Conservation (phyloP, 2,329 filamentous ascomycete genomes). For the Mycogone perniciosa region DNA sequence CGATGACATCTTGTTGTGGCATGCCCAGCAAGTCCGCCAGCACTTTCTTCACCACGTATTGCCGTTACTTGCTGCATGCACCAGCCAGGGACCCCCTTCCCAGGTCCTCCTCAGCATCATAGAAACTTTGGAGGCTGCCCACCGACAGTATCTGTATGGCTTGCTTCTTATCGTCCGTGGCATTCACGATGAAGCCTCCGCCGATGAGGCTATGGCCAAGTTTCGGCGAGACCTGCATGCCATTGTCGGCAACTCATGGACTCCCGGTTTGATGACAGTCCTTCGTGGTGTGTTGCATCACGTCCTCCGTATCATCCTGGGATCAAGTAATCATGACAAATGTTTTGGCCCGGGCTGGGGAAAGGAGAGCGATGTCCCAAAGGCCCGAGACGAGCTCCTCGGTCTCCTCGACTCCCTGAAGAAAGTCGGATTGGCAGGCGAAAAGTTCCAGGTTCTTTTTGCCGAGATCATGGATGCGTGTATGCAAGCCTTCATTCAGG, state of each 20-base stretch:
- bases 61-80: constrained; percentile 46
- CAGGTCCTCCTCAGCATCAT: constrained; percentile 48
- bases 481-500: constrained; percentile 56
- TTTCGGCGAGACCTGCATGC: constrained; percentile 59
- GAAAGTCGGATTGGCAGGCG: constrained; percentile 61
- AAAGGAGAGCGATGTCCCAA: constrained; percentile 22
- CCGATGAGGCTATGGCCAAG: constrained; percentile 35
- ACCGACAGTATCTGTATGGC: constrained; percentile 51
- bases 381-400: constrained; percentile 45
- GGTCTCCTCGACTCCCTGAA: constrained; percentile 53
- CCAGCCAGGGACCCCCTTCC: constrained; percentile 34
- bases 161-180: constrained; percentile 46
- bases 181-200: constrained; percentile 33
- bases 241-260: constrained; percentile 58
- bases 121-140: constrained; percentile 52
- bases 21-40: constrained; percentile 52
- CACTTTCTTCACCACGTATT: constrained; percentile 56
- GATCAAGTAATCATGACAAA: constrained; percentile 13
- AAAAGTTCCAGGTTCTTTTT: constrained; percentile 63
- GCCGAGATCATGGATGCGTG: constrained; percentile 63
- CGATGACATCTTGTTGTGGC: constrained; percentile 54
- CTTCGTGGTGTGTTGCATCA: constrained; percentile 49
- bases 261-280: constrained; percentile 45
- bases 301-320: constrained; percentile 46
- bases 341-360: constrained; percentile 17